Conservation (phyloP, 768 basidiomycete genomes). For the Calocybe cyanea region DNA sequence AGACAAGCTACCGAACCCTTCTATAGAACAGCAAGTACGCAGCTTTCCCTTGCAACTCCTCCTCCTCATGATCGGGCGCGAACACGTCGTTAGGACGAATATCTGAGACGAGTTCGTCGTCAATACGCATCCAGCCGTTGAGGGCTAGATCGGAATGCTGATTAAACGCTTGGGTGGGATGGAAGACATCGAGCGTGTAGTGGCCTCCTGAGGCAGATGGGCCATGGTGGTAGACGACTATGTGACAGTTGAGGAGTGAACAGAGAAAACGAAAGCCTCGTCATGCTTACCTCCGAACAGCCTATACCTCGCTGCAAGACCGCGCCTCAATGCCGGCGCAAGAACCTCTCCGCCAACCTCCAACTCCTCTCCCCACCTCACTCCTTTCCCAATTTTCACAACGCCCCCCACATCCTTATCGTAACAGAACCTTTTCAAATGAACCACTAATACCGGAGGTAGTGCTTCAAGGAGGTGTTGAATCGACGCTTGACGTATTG, state of each 20-base stretch:
- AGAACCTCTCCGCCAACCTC: conserved; percentile 73
- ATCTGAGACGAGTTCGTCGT: conserved; percentile 85
- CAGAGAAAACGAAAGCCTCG: not conserved
- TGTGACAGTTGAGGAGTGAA: conserved; percentile 1
- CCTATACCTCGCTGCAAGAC: conserved; percentile 59
- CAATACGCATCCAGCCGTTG: conserved; percentile 87
- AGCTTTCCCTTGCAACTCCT: conserved; percentile 53
- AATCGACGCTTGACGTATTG: conserved; percentile 65
- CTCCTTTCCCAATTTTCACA: conserved; percentile 81
- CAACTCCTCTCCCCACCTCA: conserved; percentile 74
- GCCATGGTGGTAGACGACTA: conserved; percentile 93
- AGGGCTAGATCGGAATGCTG: too few relatives aligned
- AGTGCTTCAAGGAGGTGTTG: conserved; percentile 73
- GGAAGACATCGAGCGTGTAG: conserved; percentile 89
- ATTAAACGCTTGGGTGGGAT: conserved; percentile 59
- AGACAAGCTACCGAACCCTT: conserved; percentile 45
- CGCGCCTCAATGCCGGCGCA: conserved; percentile 43
- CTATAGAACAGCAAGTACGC: conserved; percentile 89
- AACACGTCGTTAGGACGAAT: conserved; percentile 75
- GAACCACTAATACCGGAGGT: conserved; percentile 81
- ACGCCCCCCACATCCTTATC: conserved; percentile 72
- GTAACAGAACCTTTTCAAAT: conserved; percentile 90
- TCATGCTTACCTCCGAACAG: conserved; percentile 79
- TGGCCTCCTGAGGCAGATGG: conserved; percentile 88
- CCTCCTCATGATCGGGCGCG: conserved; percentile 45